Evolutionary conservation across 1,284 basidiomycete genomes (phyloP).

Genomic region (Sparassis latifolia): DNA sequence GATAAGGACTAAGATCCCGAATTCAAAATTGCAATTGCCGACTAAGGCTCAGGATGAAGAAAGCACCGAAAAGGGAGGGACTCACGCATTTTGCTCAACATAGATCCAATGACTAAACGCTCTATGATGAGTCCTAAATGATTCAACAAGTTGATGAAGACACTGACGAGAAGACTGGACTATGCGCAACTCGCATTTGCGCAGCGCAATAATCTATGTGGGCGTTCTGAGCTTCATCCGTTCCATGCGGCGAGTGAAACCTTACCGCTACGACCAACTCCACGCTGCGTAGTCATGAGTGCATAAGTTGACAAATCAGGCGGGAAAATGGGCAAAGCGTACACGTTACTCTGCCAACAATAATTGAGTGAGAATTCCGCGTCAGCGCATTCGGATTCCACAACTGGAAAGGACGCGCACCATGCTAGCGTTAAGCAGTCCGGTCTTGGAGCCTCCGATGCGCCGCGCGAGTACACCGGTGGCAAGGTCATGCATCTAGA

Average conservation of each 20-base stretch:
- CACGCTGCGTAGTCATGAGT: constrained; percentile 36
- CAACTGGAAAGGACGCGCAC: constrained; percentile 31
- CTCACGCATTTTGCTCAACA: constrained; percentile 71
- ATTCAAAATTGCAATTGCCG: too few relatives aligned
- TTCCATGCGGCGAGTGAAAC: constrained; percentile 4
- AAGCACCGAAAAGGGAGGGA: constrained; percentile 4
- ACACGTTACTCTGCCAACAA: constrained; percentile 57
- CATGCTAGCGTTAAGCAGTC: constrained; percentile 79
- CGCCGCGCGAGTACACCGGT: constrained; percentile 72
- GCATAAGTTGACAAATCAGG: not conserved
- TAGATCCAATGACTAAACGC: constrained; percentile 65
- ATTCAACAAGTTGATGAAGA: too few relatives aligned
- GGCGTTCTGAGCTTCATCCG: not conserved
- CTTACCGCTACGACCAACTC: constrained; percentile 69
- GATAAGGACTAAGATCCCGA: constrained; percentile 28
- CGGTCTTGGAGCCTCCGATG: constrained; percentile 72
- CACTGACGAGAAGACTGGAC: constrained; percentile 73
- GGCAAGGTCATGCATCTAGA: constrained; percentile 72
- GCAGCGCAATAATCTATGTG: constrained; percentile 66
- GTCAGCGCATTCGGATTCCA: not conserved
- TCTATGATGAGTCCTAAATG: too few relatives aligned
- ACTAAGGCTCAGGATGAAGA: too few relatives aligned
- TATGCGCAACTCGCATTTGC: constrained; percentile 78
- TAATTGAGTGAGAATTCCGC: not conserved
- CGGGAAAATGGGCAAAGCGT: constrained; percentile 22